Conservation (phyloP, 2,329 filamentous ascomycete species). For the Curvularia sp. region DNA sequence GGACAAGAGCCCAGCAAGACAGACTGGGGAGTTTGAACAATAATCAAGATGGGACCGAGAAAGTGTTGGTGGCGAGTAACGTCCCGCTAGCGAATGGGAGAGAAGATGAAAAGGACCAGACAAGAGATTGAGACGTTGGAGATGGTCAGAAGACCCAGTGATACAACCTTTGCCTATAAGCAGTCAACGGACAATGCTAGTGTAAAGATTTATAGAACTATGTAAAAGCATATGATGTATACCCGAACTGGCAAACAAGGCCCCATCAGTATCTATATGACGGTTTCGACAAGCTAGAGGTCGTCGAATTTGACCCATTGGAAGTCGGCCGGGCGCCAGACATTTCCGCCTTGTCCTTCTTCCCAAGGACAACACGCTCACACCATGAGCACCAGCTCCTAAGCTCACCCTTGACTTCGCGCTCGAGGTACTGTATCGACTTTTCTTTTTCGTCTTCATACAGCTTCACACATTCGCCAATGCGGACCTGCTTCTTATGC, state of each 20-base stretch:
- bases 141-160: no score
- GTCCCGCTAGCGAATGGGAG: no score
- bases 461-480: constrained; percentile 86
- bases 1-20: background rate
- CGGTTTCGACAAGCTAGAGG: constrained; percentile 13
- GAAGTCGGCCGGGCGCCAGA: constrained; percentile 26
- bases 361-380: constrained; percentile 72
- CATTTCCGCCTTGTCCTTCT: constrained; percentile 51
- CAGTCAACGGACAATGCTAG: background rate
- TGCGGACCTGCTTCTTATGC: constrained; percentile 78
- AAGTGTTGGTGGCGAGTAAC: no score
- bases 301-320: constrained; percentile 29
- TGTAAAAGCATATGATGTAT: background rate
- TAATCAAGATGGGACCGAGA: no score
- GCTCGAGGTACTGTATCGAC: constrained; percentile 66
- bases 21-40: background rate
- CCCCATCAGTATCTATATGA: constrained; percentile 9
- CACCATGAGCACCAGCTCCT: constrained; percentile 96
- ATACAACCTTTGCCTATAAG: background rate
- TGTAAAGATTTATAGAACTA: background rate
- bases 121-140: no score
- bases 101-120: no score
- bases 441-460: constrained; percentile 67
- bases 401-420: constrained; percentile 72
- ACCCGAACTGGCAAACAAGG: background rate